phyloP scores from a whole-genome alignment of 805 yeast genomes.

The Schwanniomyces polymorphus region DNA sequence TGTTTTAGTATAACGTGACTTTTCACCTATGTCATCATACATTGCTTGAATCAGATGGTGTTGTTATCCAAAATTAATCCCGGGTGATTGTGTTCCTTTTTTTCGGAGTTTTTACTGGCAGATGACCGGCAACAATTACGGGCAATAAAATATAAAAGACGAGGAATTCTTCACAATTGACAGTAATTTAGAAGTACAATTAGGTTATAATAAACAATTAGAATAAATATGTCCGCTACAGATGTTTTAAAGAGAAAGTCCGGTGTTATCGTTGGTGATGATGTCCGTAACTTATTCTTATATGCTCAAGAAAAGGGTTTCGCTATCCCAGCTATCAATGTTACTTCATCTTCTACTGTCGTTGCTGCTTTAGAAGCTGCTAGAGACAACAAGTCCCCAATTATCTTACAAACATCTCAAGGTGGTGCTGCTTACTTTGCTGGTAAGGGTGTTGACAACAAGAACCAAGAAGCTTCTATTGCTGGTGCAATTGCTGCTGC shows the following conservation, averaged over 20 bases:
- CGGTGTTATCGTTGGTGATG: constrained; percentile 99
- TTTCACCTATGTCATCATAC: background rate
- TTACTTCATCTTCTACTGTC: constrained; percentile 95
- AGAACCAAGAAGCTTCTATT: constrained; percentile 90
- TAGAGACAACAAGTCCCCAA: constrained; percentile 70
- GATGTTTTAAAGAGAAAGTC: constrained; percentile 85
- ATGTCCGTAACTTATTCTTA: constrained; percentile 81
- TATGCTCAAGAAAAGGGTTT: constrained; percentile 92
- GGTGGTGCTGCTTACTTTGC: constrained; percentile 99
- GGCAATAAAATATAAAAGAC: constrained; percentile 1
- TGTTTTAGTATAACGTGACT: background rate
- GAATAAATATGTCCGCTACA: constrained; percentile 52
- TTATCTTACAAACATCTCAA: constrained; percentile 93
- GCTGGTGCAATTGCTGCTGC: constrained; percentile 97
- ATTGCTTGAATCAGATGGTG: constrained; percentile 1
- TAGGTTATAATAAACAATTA: background rate
- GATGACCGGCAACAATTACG: constrained; percentile 3
- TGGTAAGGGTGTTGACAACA: constrained; percentile 97
- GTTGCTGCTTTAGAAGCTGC: constrained; percentile 51
- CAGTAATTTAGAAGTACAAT: background rate
- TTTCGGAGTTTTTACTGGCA: constrained; percentile 8
- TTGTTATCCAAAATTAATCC: constrained; percentile 4
- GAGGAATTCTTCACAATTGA: background rate
- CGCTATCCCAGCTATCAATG: constrained; percentile 98
- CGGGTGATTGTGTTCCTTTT: constrained; percentile 8